Percentiles rank a stretch among this genome's conserved stretches.
Evolutionary conservation across 176 grass and related monocot genomes (phyloP).

Genomic region (Oropetium thomaeum): DNA sequence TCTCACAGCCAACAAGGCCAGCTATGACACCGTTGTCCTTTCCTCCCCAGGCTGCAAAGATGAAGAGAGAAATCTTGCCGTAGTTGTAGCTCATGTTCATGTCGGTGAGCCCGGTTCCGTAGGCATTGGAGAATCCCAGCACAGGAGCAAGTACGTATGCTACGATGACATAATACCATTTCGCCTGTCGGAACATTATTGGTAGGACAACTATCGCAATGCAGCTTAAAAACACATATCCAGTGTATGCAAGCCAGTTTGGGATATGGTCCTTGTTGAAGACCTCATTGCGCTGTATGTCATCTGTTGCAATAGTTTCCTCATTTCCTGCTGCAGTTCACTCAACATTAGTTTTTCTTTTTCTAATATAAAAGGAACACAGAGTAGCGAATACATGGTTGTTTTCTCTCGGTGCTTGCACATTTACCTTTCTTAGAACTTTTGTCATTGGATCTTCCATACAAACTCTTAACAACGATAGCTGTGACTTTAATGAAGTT

Average conservation of each 20-base stretch:
- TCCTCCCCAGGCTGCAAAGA: slow-evolving; percentile 69
- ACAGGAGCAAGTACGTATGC: slow-evolving; percentile 71
- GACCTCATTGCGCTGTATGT: slow-evolving; percentile 50
- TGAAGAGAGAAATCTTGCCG: slow-evolving; percentile 78
- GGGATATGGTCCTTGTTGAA: slow-evolving; percentile 62
- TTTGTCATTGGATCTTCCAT: slow-evolving; percentile 32
- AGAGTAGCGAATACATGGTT: not conserved
- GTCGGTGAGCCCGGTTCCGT: slow-evolving; percentile 76
- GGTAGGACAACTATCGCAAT: slow-evolving; percentile 42
- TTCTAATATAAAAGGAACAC: not conserved
- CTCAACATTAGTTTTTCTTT: not conserved
- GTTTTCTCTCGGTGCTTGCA: not conserved
- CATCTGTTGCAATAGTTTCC: slow-evolving; percentile 29
- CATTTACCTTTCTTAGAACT: slow-evolving; percentile 38
- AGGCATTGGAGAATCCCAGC: slow-evolving; percentile 89
- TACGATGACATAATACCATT: slow-evolving; percentile 82
- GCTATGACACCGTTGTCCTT: slow-evolving; percentile 67
- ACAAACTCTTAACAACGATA: slow-evolving; percentile 52
- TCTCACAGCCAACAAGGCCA: slow-evolving; percentile 62
- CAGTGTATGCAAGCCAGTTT: slow-evolving; percentile 55
- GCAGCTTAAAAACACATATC: slow-evolving; percentile 55
- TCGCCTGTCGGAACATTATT: slow-evolving; percentile 63
- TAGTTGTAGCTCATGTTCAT: slow-evolving; percentile 97
- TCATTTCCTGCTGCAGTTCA: slow-evolving; percentile 39
- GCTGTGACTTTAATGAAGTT: slow-evolving; percentile 66